Conservation (phyloP, 306 rosid genomes). For the Quercus gilva region DNA sequence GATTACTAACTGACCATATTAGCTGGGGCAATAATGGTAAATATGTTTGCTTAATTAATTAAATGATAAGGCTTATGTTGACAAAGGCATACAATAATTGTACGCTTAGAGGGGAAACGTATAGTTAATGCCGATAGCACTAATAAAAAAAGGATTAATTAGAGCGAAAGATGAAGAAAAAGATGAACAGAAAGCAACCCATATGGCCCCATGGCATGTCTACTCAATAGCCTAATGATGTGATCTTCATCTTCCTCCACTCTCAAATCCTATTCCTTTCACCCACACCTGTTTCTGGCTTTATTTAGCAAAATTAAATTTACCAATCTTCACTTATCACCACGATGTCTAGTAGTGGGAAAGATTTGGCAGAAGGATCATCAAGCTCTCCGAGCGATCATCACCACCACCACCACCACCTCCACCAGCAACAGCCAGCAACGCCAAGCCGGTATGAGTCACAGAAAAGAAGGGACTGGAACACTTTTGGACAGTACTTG, state of each 20-base stretch:
- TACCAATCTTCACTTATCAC: slow-evolving; percentile 11
- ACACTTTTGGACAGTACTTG: slow-evolving; percentile 91
- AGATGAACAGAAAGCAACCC: slow-evolving; percentile 48
- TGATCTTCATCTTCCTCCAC: slow-evolving; percentile 53
- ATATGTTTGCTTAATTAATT: slow-evolving; percentile 1
- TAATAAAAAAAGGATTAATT: slow-evolving; percentile 22
- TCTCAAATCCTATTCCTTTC: slow-evolving; percentile 61
- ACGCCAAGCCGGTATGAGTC: slow-evolving; percentile 92
- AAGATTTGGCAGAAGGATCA: slow-evolving; percentile 58
- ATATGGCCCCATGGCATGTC: slow-evolving; percentile 88
- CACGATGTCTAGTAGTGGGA: slow-evolving; percentile 47
- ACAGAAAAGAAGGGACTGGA: slow-evolving; percentile 95
- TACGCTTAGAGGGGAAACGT: slow-evolving; percentile 18
- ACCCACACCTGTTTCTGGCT: slow-evolving; percentile 36
- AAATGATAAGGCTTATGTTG: slow-evolving; percentile 33
- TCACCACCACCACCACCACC: slow-evolving; percentile 1
- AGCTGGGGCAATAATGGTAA: slow-evolving; percentile 9
- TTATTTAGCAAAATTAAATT: slow-evolving; percentile 26
- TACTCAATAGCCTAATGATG: slow-evolving; percentile 66
- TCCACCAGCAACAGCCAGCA: slow-evolving; percentile 19
- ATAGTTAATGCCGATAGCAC: slow-evolving; percentile 21
- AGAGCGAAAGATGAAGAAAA: slow-evolving; percentile 31
- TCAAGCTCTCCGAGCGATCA: slow-evolving; percentile 33
- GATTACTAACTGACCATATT: not conserved
- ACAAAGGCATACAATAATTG: slow-evolving; percentile 47